Evolutionary conservation across 2,329 filamentous ascomycete genomes (phyloP).

Genomic region (Aschersonia sp.): DNA sequence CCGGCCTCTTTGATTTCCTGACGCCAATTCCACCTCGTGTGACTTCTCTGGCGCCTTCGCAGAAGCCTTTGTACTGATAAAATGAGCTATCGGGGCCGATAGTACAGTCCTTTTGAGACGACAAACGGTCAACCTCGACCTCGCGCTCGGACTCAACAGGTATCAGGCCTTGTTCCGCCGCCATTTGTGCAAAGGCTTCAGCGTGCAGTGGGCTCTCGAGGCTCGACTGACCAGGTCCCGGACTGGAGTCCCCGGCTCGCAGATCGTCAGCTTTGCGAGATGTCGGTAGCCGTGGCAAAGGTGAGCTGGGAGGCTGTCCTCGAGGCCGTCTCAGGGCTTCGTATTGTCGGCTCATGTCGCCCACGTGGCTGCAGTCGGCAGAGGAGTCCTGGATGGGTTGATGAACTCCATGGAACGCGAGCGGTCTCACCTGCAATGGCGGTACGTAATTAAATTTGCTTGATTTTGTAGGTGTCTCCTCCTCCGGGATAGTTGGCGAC

Average conservation of each 20-base stretch:
- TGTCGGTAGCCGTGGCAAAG: not conserved
- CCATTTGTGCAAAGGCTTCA: not conserved
- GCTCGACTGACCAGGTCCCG: not conserved
- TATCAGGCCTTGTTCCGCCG: conserved; percentile 8
- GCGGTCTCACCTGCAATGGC: conserved; percentile 4
- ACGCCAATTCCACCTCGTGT: conserved; percentile 32
- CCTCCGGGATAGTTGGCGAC: conserved; percentile 7
- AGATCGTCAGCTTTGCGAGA: not conserved
- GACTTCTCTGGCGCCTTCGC: conserved; percentile 36
- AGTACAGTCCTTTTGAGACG: conserved; percentile 18
- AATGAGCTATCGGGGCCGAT: conserved; percentile 34
- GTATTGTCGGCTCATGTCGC: conserved; percentile 5
- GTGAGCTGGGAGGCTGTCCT: not conserved
- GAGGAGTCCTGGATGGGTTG: not conserved
- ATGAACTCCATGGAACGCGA: not conserved
- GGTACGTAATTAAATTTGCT: not conserved
- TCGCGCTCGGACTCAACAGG: conserved; percentile 6
- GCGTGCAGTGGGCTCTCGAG: not conserved
- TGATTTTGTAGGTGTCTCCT: conserved; percentile 1
- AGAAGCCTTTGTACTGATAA: conserved; percentile 38
- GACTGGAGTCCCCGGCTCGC: not conserved
- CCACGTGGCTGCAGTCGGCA: not conserved
- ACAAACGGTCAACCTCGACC: not conserved
- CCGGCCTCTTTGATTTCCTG: conserved; percentile 34
- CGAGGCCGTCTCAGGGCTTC: not conserved